Evolutionary conservation across 805 yeast species (phyloP), one percentile per base, ranked within the genome.

Genomic region (Pichia eremophila): DNA sequence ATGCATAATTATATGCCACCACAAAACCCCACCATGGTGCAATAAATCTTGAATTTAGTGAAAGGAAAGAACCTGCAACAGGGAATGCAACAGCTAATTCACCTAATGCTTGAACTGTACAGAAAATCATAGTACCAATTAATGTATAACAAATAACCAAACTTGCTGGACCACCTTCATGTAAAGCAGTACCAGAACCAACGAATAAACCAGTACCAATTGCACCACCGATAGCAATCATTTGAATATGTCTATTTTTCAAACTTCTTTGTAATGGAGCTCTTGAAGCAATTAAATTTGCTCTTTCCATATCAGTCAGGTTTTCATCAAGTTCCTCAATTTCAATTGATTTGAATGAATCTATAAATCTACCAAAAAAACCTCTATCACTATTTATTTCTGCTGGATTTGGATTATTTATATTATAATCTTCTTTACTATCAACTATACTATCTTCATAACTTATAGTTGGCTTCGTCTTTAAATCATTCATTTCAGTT

Each of bases 191-290:
- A 54, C 85, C 84, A 4, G 86, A 76, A 57, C 86, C 85, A 35
- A 85, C 82, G 49, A 86, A 78, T 45, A 85, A 70, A 55, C 90
- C 93, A 12, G 89, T 81, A 55, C 93, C 95, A 57, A 85, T 83
- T 50, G 83, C 75, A 39, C 90, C 88, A 54, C 90, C 90, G 52
- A 84, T 72, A 41, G 91, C 87, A 65, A 84, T 84, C 86, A 83
- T 80, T 49, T 81, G 79, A 57, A 84, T 62, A 60, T 84, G 89
- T 57, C 88, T 71, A 41, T 77, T 73, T 56, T 75, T 77, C 41
- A 81, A 68, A 8, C 69, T 59, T 48, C 81, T 65, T 29, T 71
- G 59, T 51, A 73, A 67, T 18, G 77, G 78, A 42, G 77, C 66
- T 49, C 64, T 67, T 27, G 76, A 70, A 25, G 78, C 70, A 42